Evolutionary conservation across 345 rosid species (phyloP), one percentile per base, ranked within the genome.

Genomic region (Aurinia saxatilis): DNA sequence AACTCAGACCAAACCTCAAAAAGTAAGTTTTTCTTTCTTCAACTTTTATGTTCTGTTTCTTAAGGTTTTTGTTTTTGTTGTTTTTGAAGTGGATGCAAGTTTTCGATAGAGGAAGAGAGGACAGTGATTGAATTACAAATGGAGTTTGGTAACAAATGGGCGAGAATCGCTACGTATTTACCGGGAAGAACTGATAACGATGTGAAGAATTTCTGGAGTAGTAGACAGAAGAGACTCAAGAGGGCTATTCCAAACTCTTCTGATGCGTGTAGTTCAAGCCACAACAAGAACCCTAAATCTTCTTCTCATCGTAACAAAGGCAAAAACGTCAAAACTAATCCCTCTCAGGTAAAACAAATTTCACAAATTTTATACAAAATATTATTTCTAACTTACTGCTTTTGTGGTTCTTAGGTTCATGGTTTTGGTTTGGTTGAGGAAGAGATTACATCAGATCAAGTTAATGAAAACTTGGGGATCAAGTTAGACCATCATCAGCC

Each of bases 131-230:
- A 93, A 44, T 81, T 90, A 72, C 99, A 90, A 67, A 80, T 84
- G 1, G 77, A 82, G 55, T 76, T 87, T 14, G 99, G 97, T 3
- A 90, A 93, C 77, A 93, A 87, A 73, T 90, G 97, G 99, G 99
- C 97, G 0, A 85, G 79, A 66, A 93, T 93, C 10, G 97, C 99
- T 0, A 86, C 99, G 0, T 81, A 80, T 68, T 67, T 93, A 71
- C 77, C 87, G 0, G 99, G 97, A 2, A 75, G 99, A 49, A 87
- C 97, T 9, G 97, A 93, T 25, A 90, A 88, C 51, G 99, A 93
- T 47, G 96, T 93, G 5, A 93, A 93, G 87, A 90, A 87, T 59
- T 93, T 90, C 47, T 93, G 99, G 97, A 93, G 97, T 63, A 90
- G 96, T 25, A 70, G 99, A 66, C 88, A 83, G 50, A 93, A 90